Percentiles rank a stretch among this genome's conserved stretches.
These are phyloP conservation scores for Diaporthe helianthi DNA, from an alignment of 2,329 filamentous ascomycete genomes.

Conservation along the genomic window DNA sequence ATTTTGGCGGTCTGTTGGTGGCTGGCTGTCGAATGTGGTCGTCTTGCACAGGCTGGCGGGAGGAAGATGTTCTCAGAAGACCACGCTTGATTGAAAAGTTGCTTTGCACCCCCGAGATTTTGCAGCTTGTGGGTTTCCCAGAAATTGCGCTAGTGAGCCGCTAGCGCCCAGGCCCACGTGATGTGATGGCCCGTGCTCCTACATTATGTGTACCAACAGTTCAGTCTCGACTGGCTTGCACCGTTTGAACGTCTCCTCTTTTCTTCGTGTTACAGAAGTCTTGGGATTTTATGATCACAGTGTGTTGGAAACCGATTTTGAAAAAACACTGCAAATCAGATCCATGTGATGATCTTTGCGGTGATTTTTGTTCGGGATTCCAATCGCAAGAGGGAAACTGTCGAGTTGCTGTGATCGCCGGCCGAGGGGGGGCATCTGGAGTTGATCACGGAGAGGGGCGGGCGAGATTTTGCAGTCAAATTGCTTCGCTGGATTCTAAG, in stretches of 20 bases:
- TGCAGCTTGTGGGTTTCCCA: conserved; percentile 31
- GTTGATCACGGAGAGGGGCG: neutral
- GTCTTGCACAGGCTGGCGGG: conserved; percentile 30
- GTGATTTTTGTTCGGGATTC: too few relatives aligned
- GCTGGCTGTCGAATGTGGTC: conserved; percentile 30
- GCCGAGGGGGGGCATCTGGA: too few relatives aligned
- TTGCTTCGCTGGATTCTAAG: conserved; percentile 30
- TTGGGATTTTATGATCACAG: neutral
- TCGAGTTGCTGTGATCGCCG: neutral
- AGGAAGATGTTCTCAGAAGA: conserved; percentile 21
- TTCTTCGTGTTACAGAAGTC: neutral
- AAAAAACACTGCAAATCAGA: neutral
- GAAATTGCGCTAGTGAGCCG: conserved; percentile 14
- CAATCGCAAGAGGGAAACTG: neutral
- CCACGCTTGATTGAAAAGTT: conserved; percentile 16
- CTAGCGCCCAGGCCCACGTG: neutral
- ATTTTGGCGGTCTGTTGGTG: conserved; percentile 33
- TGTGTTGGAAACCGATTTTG: neutral
- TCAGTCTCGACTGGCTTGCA: too few relatives aligned
- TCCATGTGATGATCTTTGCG: too few relatives aligned
- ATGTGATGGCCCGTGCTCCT: neutral
- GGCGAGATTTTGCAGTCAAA: conserved; percentile 18
- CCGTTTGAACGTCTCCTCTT: too few relatives aligned
- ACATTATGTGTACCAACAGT: too few relatives aligned
- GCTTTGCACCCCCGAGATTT: conserved; percentile 24